Evolutionary conservation across 768 basidiomycete species (phyloP).

Genomic region (Russula compacta): DNA sequence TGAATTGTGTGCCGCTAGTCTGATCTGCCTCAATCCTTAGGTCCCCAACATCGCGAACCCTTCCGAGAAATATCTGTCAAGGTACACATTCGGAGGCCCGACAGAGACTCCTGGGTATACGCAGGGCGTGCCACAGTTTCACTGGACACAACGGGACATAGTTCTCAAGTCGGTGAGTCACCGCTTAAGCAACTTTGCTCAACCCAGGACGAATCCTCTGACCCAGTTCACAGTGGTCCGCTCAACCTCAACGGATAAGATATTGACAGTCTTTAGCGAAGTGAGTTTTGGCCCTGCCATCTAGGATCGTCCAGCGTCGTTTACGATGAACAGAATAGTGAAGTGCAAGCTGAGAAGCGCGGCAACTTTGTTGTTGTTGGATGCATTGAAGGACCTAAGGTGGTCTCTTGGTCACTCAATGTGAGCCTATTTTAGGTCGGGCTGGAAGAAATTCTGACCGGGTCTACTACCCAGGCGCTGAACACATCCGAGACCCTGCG

Average conservation of each 20-base stretch:
- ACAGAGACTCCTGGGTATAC: constrained; percentile 74
- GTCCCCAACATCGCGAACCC: constrained; percentile 35
- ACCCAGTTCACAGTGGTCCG: constrained; percentile 43
- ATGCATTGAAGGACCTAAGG: constrained; percentile 61
- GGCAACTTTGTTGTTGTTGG: constrained; percentile 83
- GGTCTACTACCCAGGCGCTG: constrained; percentile 43
- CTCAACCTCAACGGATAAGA: constrained; percentile 53
- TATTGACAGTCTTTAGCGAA: constrained; percentile 63
- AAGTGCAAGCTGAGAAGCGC: constrained; percentile 78
- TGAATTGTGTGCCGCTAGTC: neutral
- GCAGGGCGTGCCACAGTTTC: constrained; percentile 69
- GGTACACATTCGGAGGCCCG: constrained; percentile 73
- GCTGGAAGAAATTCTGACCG: constrained; percentile 1
- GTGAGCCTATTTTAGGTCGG: constrained; percentile 33
- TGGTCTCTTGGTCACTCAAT: constrained; percentile 81
- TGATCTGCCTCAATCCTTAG: neutral
- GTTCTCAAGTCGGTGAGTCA: constrained; percentile 68
- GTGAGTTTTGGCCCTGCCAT: constrained; percentile 29
- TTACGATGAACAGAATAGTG: constrained; percentile 39
- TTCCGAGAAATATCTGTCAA: constrained; percentile 78
- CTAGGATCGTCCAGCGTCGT: constrained; percentile 14
- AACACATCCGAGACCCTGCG: constrained; percentile 79
- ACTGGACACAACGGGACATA: constrained; percentile 66
- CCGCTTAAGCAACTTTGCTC: neutral
- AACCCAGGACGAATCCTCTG: neutral